Conservation (phyloP, 805 yeast genomes). For the Metschnikowia noctiluminum region DNA sequence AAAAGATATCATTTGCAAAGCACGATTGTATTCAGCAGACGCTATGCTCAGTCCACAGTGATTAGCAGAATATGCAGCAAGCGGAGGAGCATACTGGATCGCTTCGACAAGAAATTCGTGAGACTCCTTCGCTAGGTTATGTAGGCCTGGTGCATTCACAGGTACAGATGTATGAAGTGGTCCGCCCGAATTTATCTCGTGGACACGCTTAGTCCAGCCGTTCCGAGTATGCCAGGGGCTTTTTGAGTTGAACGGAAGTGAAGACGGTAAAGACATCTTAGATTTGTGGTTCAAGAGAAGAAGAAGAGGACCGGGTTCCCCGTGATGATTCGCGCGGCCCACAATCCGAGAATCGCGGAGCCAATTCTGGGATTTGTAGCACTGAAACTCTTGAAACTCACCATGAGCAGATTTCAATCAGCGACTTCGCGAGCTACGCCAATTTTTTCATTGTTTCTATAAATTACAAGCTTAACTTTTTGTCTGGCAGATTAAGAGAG, state of each 20-base stretch:
- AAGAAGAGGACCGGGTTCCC: too few species aligned
- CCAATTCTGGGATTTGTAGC: too few species aligned
- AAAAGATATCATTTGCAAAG: conserved; percentile 15
- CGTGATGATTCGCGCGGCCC: too few species aligned
- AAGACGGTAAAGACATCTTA: conserved; percentile 6
- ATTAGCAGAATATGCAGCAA: conserved; percentile 52
- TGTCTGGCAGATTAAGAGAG: too few species aligned
- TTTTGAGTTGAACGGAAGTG: conserved; percentile 1
- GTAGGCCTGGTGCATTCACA: conserved; percentile 6
- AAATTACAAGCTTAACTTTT: too few species aligned
- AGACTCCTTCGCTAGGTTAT: conserved; percentile 11
- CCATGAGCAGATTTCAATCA: too few species aligned
- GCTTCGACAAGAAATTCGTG: conserved; percentile 15
- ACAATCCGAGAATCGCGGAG: too few species aligned
- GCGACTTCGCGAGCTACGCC: too few species aligned
- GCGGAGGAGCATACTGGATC: conserved; percentile 45
- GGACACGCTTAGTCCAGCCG: conserved; percentile 14
- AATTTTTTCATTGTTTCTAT: too few species aligned
- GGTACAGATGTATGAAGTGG: not conserved
- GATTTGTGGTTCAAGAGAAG: too few species aligned
- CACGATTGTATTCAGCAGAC: conserved; percentile 23
- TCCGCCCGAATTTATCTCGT: conserved; percentile 5
- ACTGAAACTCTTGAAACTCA: too few species aligned
- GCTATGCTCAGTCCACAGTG: conserved; percentile 22
- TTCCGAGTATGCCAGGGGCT: conserved; percentile 11